Conservation (phyloP, 1,284 basidiomycete species). For the Tetrapyrgos nigripes region DNA sequence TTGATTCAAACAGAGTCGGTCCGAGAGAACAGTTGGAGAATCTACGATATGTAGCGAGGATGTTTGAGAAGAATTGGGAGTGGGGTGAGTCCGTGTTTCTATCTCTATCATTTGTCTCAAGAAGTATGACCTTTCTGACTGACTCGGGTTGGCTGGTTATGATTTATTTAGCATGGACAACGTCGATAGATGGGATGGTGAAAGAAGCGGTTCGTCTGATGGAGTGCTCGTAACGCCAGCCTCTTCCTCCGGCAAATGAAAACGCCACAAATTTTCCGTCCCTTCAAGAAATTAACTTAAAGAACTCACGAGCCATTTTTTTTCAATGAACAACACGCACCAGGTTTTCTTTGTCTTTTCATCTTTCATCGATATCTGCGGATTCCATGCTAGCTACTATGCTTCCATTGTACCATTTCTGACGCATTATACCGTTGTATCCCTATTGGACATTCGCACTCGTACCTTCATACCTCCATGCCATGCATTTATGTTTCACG, state of each 20-base stretch:
- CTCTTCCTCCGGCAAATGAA: background rate
- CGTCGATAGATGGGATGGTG: conserved; percentile 37
- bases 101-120: background rate
- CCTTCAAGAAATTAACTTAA: too few relatives aligned
- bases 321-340: too few relatives aligned
- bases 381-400: too few relatives aligned
- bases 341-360: too few relatives aligned
- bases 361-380: too few relatives aligned
- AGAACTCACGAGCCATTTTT: too few relatives aligned
- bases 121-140: too few relatives aligned
- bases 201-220: conserved; percentile 42
- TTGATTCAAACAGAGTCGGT: conserved; percentile 34
- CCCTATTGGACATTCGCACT: too few relatives aligned
- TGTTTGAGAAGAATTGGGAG: conserved; percentile 51
- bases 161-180: conserved; percentile 34
- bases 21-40: conserved; percentile 34
- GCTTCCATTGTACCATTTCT: too few relatives aligned
- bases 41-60: conserved; percentile 38
- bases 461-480: too few relatives aligned
- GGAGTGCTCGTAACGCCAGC: conserved; percentile 17
- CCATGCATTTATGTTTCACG: too few relatives aligned
- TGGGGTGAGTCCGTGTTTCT: conserved; percentile 33
- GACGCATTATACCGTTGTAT: too few relatives aligned
- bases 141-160: background rate
- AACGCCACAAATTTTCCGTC: background rate